phyloP scores from a whole-genome alignment of 1,139 yeast genomes.

The Geotrichum bryndzae region DNA sequence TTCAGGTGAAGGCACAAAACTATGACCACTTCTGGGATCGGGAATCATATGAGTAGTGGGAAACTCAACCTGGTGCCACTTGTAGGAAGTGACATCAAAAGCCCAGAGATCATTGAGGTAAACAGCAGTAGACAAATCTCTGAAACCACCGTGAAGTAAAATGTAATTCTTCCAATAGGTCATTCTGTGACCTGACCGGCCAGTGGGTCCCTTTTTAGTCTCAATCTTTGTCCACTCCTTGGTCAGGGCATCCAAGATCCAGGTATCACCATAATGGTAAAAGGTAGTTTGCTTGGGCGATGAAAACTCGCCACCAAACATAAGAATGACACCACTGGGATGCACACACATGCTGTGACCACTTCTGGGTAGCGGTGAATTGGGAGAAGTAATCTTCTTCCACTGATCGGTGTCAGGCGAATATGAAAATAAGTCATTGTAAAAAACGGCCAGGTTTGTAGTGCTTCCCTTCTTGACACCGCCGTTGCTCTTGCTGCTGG shows the following conservation, averaged over 20 bases:
- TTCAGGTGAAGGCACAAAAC: slow-evolving; percentile 71
- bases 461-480: slow-evolving; percentile 22
- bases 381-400: slow-evolving; percentile 74
- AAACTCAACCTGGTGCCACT: slow-evolving; percentile 86
- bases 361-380: slow-evolving; percentile 86
- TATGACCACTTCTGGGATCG: slow-evolving; percentile 91
- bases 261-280: slow-evolving; percentile 93
- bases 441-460: slow-evolving; percentile 58
- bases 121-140: slow-evolving; percentile 79
- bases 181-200: slow-evolving; percentile 90
- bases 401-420: slow-evolving; percentile 74
- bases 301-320: slow-evolving; percentile 96
- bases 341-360: slow-evolving; percentile 94
- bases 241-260: slow-evolving; percentile 78
- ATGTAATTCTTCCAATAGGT: slow-evolving; percentile 87
- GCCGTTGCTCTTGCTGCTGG: not conserved
- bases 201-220: slow-evolving; percentile 65
- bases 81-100: slow-evolving; percentile 80
- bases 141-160: slow-evolving; percentile 83
- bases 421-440: slow-evolving; percentile 74
- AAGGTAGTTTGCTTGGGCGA: slow-evolving; percentile 94
- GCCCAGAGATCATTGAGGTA: slow-evolving; percentile 86
- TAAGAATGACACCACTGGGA: slow-evolving; percentile 75
- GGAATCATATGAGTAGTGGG: slow-evolving; percentile 79
- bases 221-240: slow-evolving; percentile 92